Evolutionary conservation across 805 yeast species (phyloP).

Genomic region (Yarrowia deformans): DNA sequence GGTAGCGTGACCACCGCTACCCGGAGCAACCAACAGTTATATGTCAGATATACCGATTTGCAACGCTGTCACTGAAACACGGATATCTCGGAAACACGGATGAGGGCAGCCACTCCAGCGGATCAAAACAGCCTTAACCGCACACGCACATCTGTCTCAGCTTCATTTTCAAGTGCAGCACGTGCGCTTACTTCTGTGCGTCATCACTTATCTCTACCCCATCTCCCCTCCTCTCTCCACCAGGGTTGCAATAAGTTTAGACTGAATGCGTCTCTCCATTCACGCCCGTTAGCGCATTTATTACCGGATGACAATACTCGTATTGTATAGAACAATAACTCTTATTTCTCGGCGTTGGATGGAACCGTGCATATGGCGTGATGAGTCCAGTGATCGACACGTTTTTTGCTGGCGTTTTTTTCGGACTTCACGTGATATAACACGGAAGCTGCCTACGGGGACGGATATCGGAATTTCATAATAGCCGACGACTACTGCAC

Average conservation of each 20-base stretch:
- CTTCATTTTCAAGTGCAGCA: neutral
- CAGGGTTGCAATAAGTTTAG: neutral
- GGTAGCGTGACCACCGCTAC: neutral
- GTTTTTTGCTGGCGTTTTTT: neutral
- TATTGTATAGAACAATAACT: neutral
- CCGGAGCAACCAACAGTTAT: neutral
- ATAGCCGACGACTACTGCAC: neutral
- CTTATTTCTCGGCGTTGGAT: neutral
- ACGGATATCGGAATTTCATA: neutral
- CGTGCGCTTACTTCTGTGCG: neutral
- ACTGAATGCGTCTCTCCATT: too few species aligned
- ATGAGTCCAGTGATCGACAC: neutral
- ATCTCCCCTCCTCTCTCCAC: neutral
- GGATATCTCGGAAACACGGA: constrained; percentile 3
- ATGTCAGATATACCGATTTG: neutral
- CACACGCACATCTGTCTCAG: neutral
- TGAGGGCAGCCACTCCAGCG: neutral
- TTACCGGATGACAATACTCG: neutral
- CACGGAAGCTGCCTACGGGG: neutral
- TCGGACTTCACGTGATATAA: neutral
- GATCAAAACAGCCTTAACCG: neutral
- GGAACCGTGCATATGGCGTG: neutral
- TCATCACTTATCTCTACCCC: neutral
- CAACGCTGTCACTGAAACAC: neutral
- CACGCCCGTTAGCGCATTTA: too few species aligned